Conservation (phyloP, 441 rosid species). For the Flueggea neowawraea region DNA sequence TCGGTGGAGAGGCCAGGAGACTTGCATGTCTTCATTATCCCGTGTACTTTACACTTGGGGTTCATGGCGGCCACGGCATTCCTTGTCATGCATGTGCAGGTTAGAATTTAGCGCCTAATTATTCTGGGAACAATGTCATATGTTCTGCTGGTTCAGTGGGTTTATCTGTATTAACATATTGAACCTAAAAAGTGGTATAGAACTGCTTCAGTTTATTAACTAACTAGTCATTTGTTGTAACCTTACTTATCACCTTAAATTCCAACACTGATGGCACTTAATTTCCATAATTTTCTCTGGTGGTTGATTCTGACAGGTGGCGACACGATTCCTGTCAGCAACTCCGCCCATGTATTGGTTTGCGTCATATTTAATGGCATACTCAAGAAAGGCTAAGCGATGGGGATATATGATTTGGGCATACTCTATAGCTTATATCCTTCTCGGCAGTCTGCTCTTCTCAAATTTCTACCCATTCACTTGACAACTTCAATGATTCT, state of each 20-base stretch:
- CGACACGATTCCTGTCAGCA: constrained; percentile 88
- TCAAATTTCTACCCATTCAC: constrained; percentile 95
- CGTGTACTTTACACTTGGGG: constrained; percentile 66
- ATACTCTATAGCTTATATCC: constrained; percentile 65
- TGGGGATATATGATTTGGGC: constrained; percentile 75
- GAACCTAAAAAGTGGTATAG: too few species aligned
- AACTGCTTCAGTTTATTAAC: too few species aligned
- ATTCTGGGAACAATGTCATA: too few species aligned
- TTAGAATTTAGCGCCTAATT: constrained; percentile 16
- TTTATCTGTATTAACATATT: too few species aligned
- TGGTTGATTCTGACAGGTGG: constrained; percentile 50
- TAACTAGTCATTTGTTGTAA: neutral
- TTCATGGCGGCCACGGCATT: constrained; percentile 77
- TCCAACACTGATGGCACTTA: neutral
- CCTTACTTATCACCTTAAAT: neutral
- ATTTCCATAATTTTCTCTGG: neutral
- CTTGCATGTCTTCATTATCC: constrained; percentile 48
- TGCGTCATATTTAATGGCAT: constrained; percentile 46
- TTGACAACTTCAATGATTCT: constrained; percentile 20
- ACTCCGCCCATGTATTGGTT: constrained; percentile 91
- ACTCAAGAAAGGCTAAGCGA: constrained; percentile 27
- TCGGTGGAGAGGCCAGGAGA: constrained; percentile 31
- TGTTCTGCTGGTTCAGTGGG: too few species aligned
- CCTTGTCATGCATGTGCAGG: constrained; percentile 94
- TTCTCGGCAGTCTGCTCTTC: constrained; percentile 84